Base-by-base conservation (phyloP, 1,284 basidiomycete genomes). In the Cystobasidiaceae sp. region DNA sequence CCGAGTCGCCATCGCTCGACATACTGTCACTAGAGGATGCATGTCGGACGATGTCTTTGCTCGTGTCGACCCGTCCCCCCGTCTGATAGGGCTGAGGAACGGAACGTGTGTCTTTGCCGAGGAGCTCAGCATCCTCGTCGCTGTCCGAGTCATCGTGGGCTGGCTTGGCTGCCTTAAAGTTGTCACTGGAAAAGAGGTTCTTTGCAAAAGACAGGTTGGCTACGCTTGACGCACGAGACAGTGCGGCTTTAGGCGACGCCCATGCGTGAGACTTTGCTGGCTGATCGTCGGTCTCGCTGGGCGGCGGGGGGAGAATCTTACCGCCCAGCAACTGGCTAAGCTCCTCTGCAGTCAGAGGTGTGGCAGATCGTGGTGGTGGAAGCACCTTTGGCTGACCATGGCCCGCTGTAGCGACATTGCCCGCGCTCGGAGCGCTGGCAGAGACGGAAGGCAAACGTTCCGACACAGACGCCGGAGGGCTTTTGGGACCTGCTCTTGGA, bases 221-320 rank as follows among this genome's bases (percentile, higher is more conserved):
- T 7, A 49, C 43, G 37, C 48, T 50, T 21, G 60, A 62, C 15
- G 48, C 33, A 25, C 46, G 46, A 6, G 58, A 50, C 17, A 50
- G 23, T 5, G 60, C 34, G 11, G 23, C 30, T n/a, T 39, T 41
- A 11, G 60, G 48, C n/a, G 39, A 34, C 4, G 48, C 6, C 27
- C 6, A 21, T n/a, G 9, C 25, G 9, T 19, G 19, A 25, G 49
- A 23, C 43, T 3, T 37, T 4, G n/a, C 11, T 17, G 39, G 37
- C 6, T 64, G 43, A 19, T 64, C 51, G 37, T 23, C 50, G 21
- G 61, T 64, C 19, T 44, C 61, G 41, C 61, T 64, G 4, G 61
- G 61, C n/a, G 61, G 61, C n/a, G 61, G 61, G 2, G 61, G 61
- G 3, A 64, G 44, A 8, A 64, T 28, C 25, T 64, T 64, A 17